Percentiles rank a stretch among this genome's conserved stretches.
phyloP scores from a whole-genome alignment of 2,329 filamentous ascomycete genomes.

The Chaetomium olivaceum region DNA sequence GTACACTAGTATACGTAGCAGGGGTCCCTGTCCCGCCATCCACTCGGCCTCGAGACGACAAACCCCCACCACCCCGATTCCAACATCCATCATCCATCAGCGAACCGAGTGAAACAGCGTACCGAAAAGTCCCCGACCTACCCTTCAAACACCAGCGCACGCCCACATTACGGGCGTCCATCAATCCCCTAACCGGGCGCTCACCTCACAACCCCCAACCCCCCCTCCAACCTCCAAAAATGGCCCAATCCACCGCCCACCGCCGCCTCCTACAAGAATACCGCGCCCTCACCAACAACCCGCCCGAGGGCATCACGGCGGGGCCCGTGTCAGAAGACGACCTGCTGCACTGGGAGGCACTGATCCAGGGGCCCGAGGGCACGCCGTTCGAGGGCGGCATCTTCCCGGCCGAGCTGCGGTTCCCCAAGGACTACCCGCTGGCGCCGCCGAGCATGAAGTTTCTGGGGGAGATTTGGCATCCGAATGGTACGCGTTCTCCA shows the following conservation, averaged over 20 bases:
- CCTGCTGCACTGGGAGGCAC: slow-evolving; percentile 91
- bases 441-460: slow-evolving; percentile 97
- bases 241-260: slow-evolving; percentile 65
- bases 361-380: slow-evolving; percentile 92
- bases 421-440: slow-evolving; percentile 95
- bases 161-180: not conserved
- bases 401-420: slow-evolving; percentile 91
- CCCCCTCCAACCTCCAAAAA: slow-evolving; percentile 32
- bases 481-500: slow-evolving; percentile 70
- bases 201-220: not conserved
- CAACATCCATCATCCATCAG: not conserved
- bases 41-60: too few species aligned
- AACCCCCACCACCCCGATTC: not conserved
- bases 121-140: not conserved
- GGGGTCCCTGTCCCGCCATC: not conserved
- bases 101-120: not conserved
- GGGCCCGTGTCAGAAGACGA: slow-evolving; percentile 93
- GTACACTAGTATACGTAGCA: not conserved
- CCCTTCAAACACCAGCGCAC: not conserved
- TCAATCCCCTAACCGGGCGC: too few species aligned
- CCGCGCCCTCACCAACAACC: slow-evolving; percentile 87
- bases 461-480: slow-evolving; percentile 90
- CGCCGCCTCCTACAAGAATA: slow-evolving; percentile 95
- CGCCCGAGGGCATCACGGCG: slow-evolving; percentile 95
- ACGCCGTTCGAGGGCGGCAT: slow-evolving; percentile 96